These are phyloP conservation scores for Gastrodia elata DNA, from an alignment of 106 monocot genomes.

Conservation along the genomic window DNA sequence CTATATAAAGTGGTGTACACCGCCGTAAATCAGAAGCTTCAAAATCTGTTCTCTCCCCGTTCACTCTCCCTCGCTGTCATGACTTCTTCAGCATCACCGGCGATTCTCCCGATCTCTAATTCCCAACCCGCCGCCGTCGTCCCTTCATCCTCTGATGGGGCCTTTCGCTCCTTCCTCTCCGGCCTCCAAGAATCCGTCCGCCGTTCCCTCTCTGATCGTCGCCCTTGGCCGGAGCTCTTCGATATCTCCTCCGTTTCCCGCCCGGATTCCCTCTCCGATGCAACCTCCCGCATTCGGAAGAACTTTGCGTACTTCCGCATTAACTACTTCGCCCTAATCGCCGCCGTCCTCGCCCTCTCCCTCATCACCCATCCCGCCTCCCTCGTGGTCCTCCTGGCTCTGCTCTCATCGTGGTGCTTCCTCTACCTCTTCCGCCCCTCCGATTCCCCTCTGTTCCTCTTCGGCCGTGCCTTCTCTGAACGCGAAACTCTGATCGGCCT, in stretches of 20 bases:
- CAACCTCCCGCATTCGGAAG: conserved; percentile 32
- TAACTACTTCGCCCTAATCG: conserved; percentile 34
- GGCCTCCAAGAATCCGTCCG: conserved; percentile 32
- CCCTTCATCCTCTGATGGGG: background rate
- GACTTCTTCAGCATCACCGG: background rate
- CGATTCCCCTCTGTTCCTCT: conserved; percentile 49
- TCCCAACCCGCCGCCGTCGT: conserved; percentile 1
- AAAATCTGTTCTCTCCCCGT: background rate
- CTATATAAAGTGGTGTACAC: too few species aligned
- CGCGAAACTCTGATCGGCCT: conserved; percentile 60
- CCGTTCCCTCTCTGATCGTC: conserved; percentile 32
- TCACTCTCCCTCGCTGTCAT: background rate
- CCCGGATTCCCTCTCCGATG: conserved; percentile 25
- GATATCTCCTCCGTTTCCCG: conserved; percentile 36
- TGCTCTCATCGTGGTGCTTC: conserved; percentile 34
- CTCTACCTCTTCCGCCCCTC: conserved; percentile 43
- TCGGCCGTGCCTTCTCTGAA: conserved; percentile 58
- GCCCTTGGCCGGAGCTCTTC: conserved; percentile 38
- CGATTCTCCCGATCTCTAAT: conserved; percentile 13
- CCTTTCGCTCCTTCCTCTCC: conserved; percentile 32
- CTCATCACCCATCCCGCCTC: conserved; percentile 33
- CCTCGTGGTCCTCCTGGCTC: conserved; percentile 23
- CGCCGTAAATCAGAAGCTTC: too few species aligned
- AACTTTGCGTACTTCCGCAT: conserved; percentile 38
- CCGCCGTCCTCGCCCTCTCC: conserved; percentile 32